Evolutionary conservation across 1,284 basidiomycete species (phyloP).

Genomic region (Anthracocystis walkeri): DNA sequence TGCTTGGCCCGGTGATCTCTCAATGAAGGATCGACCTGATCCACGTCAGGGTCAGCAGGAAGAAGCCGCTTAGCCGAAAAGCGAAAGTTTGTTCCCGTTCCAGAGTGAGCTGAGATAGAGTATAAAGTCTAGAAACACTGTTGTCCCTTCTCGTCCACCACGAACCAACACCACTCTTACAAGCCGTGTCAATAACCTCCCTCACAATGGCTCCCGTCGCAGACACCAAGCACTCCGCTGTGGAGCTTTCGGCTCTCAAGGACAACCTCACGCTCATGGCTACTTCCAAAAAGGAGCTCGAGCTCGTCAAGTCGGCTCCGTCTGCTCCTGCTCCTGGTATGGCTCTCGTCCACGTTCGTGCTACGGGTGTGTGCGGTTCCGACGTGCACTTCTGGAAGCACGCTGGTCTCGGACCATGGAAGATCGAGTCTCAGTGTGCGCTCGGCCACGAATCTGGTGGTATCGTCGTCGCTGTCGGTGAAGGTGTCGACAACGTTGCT

Average conservation of each 20-base stretch:
- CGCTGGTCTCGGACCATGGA: slow-evolving; percentile 65
- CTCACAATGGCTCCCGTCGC: slow-evolving; percentile 48
- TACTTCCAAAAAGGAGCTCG: slow-evolving; percentile 58
- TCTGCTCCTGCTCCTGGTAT: slow-evolving; percentile 59
- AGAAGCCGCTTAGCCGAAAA: slow-evolving; percentile 7
- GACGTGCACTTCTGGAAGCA: slow-evolving; percentile 74
- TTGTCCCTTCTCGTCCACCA: neutral
- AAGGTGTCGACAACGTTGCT: slow-evolving; percentile 60
- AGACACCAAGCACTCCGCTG: slow-evolving; percentile 28
- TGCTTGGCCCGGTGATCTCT: slow-evolving; percentile 31
- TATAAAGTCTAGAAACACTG: slow-evolving; percentile 26
- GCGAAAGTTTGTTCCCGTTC: neutral
- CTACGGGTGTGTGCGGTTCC: slow-evolving; percentile 61
- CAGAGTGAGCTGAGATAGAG: slow-evolving; percentile 4
- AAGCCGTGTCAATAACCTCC: neutral
- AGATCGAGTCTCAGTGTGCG: slow-evolving; percentile 61
- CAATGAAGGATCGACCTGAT: neutral
- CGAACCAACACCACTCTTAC: neutral
- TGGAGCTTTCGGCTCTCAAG: slow-evolving; percentile 51
- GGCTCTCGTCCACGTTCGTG: slow-evolving; percentile 64
- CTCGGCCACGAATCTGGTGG: slow-evolving; percentile 67
- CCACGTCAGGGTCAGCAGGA: slow-evolving; percentile 10
- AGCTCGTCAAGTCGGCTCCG: slow-evolving; percentile 53
- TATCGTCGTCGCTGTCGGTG: slow-evolving; percentile 63
- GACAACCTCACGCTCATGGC: slow-evolving; percentile 60